Base-by-base conservation (phyloP, 2,329 filamentous ascomycete species). In the Lecanicillium sp. region DNA sequence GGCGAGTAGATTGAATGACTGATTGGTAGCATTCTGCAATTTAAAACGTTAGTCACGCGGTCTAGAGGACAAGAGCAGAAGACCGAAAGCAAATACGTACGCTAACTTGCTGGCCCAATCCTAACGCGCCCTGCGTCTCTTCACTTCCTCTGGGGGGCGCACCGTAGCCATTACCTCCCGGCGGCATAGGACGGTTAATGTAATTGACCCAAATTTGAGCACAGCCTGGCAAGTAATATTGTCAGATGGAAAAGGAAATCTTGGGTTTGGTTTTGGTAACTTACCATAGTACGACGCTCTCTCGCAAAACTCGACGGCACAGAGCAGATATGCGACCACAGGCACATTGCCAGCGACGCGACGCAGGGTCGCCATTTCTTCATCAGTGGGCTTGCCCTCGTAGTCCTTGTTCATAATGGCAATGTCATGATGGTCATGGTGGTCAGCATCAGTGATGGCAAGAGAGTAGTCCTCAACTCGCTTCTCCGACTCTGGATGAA, bases 261-360 rank as follows among this genome's bases (percentile, higher is more conserved):
- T n/a, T n/a, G n/a, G 48, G 0, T 68, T 69, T 44, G 71, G 64
- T 5, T 69, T 62, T 6, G 22, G 22, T 7, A 25, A 25, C 22
- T 11, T 25, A 25, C 22, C 76, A 49, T 77, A 78, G 61, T 74
- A 80, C 0, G 74, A 78, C 3, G 74, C 75, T 39, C 77, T 63
- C 51, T 81, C 77, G 39, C 71, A 72, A 43, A 79, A 73, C 46
- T 80, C 77, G 29, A 79, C 73, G 6, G 71, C 47, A 44, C 75
- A 79, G 20, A 80, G 68, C 3, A 72, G 49, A 47, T 74, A 81
- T n/a, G 72, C 67, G 4, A 71, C 60, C 11, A 58, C 41, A 1
- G 76, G 73, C 3, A 80, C 61, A 3, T 49, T 57, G 29, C 64
- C 74, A n/a, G 72, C 59, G 7, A 77, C 65, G 44, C 72, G 72